Evolutionary conservation across 805 yeast species (phyloP), one percentile per base, ranked within the genome.

Genomic region (Lachancea waltii): DNA sequence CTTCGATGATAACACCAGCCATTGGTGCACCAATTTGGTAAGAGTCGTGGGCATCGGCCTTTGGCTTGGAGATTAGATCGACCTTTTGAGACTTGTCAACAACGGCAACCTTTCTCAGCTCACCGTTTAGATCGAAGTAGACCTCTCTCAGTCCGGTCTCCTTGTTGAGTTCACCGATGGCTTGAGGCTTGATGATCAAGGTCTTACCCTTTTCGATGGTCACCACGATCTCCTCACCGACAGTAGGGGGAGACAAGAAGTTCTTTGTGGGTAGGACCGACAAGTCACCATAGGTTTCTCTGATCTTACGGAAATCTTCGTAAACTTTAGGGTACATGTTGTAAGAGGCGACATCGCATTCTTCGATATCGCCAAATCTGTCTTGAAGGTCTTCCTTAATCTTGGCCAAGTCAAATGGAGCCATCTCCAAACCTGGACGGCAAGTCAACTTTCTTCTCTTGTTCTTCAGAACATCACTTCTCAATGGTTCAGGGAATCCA

Each of bases 401-500:
- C 27, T 70, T 70, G 19, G 62, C 73, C 53, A 92, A 70, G 63
- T 92, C 85, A 54, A 87, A 72, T 50, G 99, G 97, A 40, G 79
- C 75, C 60, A 92, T 71, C 54, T 78, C 79, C 60, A 90, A 76
- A 47, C 99, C 99, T 30, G 99, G 98, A 68, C 99, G 81, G 50
- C 72, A 68, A 45, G 79, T 76, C 65, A 92, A 76, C 68, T 86
- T 86, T 68, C 84, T 79, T 70, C 98, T 83, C 80, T 87, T 87
- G 63, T 89, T 94, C 56, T 79, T 78, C 58, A 92, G 77, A 46
- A 92, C 75, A 63, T 89, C 85, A 27, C 95, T 73, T 69, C 99
- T 81, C 65, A 92, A 73, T 27, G 99, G 98, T 69, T 92, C 99
- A 43, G 99, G 98, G 95, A 92, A 92, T 7, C 99, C 99, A 51